Conservation (phyloP, 2,329 filamentous ascomycete genomes). For the Periconia sp. region DNA sequence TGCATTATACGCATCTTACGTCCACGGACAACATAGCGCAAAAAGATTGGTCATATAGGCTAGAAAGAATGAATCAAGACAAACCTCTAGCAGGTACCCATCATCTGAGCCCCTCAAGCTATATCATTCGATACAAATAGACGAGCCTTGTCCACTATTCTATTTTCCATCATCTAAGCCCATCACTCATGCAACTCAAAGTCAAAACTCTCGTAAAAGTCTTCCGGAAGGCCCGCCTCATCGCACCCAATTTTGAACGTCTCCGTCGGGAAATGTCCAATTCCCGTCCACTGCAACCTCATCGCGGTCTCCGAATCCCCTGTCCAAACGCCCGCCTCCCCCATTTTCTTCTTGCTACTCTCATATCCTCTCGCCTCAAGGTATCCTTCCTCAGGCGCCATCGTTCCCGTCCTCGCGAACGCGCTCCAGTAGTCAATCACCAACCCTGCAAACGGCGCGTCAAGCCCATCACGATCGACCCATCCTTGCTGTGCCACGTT, state of each 20-base stretch:
- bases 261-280: neutral
- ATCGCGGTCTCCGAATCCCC: neutral
- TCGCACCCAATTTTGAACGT: slow-evolving; percentile 1
- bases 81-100: no score
- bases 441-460: slow-evolving; percentile 38
- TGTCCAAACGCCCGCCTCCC: slow-evolving; percentile 31
- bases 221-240: slow-evolving; percentile 1
- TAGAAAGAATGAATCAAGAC: no score
- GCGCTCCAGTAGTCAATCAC: slow-evolving; percentile 35
- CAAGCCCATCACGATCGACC: slow-evolving; percentile 41
- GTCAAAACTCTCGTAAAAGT: slow-evolving; percentile 3
- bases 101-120: no score
- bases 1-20: no score
- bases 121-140: no score
- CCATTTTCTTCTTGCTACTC: slow-evolving; percentile 30
- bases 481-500: slow-evolving; percentile 33
- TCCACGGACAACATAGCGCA: no score
- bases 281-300: slow-evolving; percentile 7
- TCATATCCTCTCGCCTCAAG: slow-evolving; percentile 32
- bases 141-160: no score
- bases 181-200: neutral
- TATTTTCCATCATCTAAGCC: neutral
- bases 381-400: slow-evolving; percentile 33
- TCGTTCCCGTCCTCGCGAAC: slow-evolving; percentile 37
- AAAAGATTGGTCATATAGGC: no score